Evolutionary conservation across 257 asterid genomes (phyloP).

Genomic region (Rubia yunnanensis): DNA sequence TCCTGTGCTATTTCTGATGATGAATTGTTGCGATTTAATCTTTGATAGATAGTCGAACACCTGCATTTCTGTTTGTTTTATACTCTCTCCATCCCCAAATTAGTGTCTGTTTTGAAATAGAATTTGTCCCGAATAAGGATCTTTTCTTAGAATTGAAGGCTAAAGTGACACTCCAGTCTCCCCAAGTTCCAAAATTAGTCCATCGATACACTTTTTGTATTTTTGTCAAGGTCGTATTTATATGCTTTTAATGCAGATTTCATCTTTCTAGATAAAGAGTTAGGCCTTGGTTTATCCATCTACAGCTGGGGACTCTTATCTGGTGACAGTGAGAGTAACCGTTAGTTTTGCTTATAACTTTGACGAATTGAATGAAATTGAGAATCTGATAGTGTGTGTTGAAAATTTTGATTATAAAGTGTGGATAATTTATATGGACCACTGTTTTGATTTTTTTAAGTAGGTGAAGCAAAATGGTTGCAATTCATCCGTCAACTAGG

Average conservation of each 20-base stretch:
- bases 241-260: background rate
- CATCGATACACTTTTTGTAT: background rate
- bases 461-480: slow-evolving; percentile 49
- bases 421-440: background rate
- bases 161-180: too few relatives aligned
- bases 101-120: background rate
- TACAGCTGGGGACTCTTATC: too few relatives aligned
- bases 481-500: slow-evolving; percentile 43
- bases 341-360: too few relatives aligned
- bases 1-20: background rate
- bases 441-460: slow-evolving; percentile 18
- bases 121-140: background rate
- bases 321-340: background rate
- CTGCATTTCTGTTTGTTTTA: background rate
- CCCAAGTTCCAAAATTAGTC: background rate
- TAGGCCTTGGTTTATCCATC: background rate
- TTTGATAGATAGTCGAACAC: background rate
- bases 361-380: background rate
- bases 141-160: background rate
- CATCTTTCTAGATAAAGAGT: too few relatives aligned
- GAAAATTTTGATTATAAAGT: slow-evolving; percentile 2
- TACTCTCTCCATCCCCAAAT: background rate
- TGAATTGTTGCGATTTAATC: background rate
- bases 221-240: background rate
- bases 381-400: background rate